Evolutionary conservation across 2,329 filamentous ascomycete genomes (phyloP), one percentile per base, ranked within the genome.

Genomic region (Fusarium graminum): DNA sequence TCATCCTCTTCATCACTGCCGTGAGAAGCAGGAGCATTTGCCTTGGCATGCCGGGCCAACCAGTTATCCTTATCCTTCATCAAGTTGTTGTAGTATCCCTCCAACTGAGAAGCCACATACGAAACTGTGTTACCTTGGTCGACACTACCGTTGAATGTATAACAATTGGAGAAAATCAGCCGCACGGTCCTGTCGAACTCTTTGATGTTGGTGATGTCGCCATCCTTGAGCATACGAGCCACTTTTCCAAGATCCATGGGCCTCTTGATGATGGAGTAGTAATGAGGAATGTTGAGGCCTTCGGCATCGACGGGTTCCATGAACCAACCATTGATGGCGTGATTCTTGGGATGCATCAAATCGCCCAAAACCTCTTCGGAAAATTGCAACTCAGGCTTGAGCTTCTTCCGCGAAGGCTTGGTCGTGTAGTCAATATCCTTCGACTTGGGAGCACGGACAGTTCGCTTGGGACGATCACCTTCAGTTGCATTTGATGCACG

Each of bases 231-330:
- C 78, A 96, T 96, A 40, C 85, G 84, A 34, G 86, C 83, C 74
- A 97, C 91, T n/a, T 92, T 97, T 16, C 86, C 84, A 47, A 97
- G 83, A 76, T 99, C 94, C 94, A 98, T 99, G 0, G 95, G 95
- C 76, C 94, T 93, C 83, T 97, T 98, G 80, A 99, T 93, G 63
- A 98, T 83, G 73, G 91, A 93, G 76, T 95, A 92, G 76, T 99
- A 99, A 25, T 91, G 90, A 1, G 95, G 95, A 60, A 98, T 97
- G 75, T 94, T 93, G 52, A 98, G 82, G 1, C 94, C 94, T 34
- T 98, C 94, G 1, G 95, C 93, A 75, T 99, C 95, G 19, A 99
- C 95, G 0, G 95, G 92, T 9, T 86, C 81, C 72, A 92, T 81
- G 80, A 99, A 99, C 59, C 92, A 90, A 54, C 85, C 84, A 41